A percentile compares a stretch with the other conserved stretches of the same genome.
Evolutionary conservation across 805 yeast genomes (phyloP).

Genomic region (Tetrapisispora taiwanensis): DNA sequence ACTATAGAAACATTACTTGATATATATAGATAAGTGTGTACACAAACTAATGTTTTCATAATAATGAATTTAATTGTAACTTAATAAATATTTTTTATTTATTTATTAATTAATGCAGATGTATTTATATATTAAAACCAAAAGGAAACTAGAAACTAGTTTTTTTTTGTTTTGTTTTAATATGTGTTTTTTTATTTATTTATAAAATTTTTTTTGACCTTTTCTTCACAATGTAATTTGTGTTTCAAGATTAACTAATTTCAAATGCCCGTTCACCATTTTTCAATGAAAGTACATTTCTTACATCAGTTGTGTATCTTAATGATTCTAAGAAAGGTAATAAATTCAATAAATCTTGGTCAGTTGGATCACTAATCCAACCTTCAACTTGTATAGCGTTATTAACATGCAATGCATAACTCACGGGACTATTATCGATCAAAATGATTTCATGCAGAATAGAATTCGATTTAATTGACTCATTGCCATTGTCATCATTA

Average conservation of each 20-base stretch:
- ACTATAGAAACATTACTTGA: neutral
- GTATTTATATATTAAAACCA: neutral
- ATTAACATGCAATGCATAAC: constrained; percentile 71
- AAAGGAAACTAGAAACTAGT: neutral
- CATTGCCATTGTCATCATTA: constrained; percentile 1
- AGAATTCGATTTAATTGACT: neutral
- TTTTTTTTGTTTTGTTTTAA: too few species aligned
- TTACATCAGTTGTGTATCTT: constrained; percentile 74
- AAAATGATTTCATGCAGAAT: constrained; percentile 47
- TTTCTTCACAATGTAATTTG: neutral
- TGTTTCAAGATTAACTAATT: neutral
- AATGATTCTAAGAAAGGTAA: constrained; percentile 55
- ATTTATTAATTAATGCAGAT: neutral
- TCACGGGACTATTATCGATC: constrained; percentile 87
- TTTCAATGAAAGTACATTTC: constrained; percentile 64
- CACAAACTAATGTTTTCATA: too few species aligned
- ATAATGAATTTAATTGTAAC: too few species aligned
- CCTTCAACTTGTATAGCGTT: constrained; percentile 94
- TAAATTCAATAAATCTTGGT: constrained; percentile 68
- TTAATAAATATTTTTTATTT: too few species aligned
- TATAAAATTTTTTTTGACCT: too few species aligned
- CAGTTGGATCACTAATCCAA: constrained; percentile 96
- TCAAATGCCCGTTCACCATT: constrained; percentile 38
- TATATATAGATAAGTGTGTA: too few species aligned
- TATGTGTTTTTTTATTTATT: too few species aligned